Evolutionary conservation across 208 protist genomes (phyloP), one percentile per base, ranked within the genome.

Genomic region (Giardia duodenalis): DNA sequence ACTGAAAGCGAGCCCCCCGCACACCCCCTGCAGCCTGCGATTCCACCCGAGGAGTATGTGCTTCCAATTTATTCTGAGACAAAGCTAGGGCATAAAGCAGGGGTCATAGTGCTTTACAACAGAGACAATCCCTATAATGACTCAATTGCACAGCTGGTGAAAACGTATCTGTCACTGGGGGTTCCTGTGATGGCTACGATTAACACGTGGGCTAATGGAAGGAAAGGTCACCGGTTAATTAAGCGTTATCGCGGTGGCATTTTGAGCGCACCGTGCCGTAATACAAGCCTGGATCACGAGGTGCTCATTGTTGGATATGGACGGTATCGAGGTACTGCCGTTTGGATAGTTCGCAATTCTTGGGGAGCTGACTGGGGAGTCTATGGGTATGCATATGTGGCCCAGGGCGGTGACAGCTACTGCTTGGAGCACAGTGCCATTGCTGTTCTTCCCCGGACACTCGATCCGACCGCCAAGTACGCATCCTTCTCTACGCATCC

Each of bases 271-370:
- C 39, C 86, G 3, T 89, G 86, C 44, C 44, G 19, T 45, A 89
- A 89, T 19, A 19, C 42, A 19, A 44, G 4, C 44, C 3, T 46
- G 42, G 86, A 89, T 42, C 86, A 89, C 44, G 39, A 4, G 4
- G 44, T 89, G 3, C 3, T 44, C 44, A 89, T 89, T 42, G 86
- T 89, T 45, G 86, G 86, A 45, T 89, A 89, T 42, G 86, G 86
- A 45, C 4, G 4, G 22, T 45, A 89, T 4, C 4, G 44, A 42
- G 86, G 86, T 45, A n/a, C 4, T 4, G 4, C 4, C 44, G 86
- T 45, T 44, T 89, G 86, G 86, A 4, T 89, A 19, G 44, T 89
- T 44, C 4, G 42, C 19, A 89, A 89, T 42, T 89, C 86, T 3
- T 89, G 86, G 86, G 86, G 86, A 89, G 42, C 22, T 45, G 22